These are phyloP conservation scores for Pichia sp. DNA, from an alignment of 1,139 yeast species.

Conservation along the genomic window DNA sequence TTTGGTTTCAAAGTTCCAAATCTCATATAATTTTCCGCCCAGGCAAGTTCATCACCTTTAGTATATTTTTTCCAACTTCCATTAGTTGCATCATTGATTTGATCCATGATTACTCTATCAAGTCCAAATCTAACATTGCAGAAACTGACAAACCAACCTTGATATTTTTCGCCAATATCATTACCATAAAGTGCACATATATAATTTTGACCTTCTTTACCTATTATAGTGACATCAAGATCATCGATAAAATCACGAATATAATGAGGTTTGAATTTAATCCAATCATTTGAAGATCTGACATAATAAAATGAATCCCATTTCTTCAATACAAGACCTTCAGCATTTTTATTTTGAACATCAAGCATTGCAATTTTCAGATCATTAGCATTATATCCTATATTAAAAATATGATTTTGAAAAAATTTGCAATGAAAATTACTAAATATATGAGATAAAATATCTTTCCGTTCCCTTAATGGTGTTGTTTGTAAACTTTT, in stretches of 20 bases:
- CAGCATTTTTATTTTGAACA: slow-evolving; percentile 61
- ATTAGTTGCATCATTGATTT: slow-evolving; percentile 49
- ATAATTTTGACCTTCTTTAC: slow-evolving; percentile 36
- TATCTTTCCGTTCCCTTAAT: slow-evolving; percentile 8
- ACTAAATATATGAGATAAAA: slow-evolving; percentile 2
- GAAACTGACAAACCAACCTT: slow-evolving; percentile 44
- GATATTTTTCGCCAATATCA: slow-evolving; percentile 8
- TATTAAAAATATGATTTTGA: slow-evolving; percentile 41
- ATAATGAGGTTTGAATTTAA: slow-evolving; percentile 88
- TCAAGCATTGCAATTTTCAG: slow-evolving; percentile 49
- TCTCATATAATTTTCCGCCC: slow-evolving; percentile 36
- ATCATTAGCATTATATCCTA: slow-evolving; percentile 37
- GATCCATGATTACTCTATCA: slow-evolving; percentile 51
- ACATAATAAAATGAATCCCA: slow-evolving; percentile 52
- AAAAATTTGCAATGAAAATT: slow-evolving; percentile 41
- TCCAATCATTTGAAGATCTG: slow-evolving; percentile 59
- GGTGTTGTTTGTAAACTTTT: slow-evolving; percentile 8
- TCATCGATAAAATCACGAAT: slow-evolving; percentile 81
- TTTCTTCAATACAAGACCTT: slow-evolving; percentile 76
- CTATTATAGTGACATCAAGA: slow-evolving; percentile 71
- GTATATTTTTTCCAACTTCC: slow-evolving; percentile 52
- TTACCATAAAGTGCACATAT: slow-evolving; percentile 11
- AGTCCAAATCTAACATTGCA: slow-evolving; percentile 86
- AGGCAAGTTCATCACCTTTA: slow-evolving; percentile 20
- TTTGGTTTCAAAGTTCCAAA: slow-evolving; percentile 62